A percentile compares a stretch with the other conserved stretches of the same genome.
Evolutionary conservation across 164 flowering plant species (phyloP).

Genomic region (Tetrastigma voinierianum): DNA sequence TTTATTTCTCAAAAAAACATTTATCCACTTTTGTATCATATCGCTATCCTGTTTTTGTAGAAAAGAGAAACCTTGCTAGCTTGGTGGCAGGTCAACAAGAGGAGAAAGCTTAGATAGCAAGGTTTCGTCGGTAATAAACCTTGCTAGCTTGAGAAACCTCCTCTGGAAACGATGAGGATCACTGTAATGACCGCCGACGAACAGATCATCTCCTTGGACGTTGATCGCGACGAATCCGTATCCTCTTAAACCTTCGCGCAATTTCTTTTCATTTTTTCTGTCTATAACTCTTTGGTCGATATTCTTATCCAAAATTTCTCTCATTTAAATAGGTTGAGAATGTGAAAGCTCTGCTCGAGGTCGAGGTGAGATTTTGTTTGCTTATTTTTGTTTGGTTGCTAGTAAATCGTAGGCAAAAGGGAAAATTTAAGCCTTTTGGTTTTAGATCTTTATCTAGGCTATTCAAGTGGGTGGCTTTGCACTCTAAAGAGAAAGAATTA

Average conservation of each 20-base stretch:
- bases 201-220: constrained; percentile 75
- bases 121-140: too few species aligned
- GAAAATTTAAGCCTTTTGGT: neutral
- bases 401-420: neutral
- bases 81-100: too few species aligned
- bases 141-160: too few species aligned
- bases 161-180: constrained; percentile 61
- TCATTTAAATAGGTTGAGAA: constrained; percentile 68
- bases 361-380: constrained; percentile 59
- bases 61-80: too few species aligned
- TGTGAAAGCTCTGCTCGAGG: constrained; percentile 91
- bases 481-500: neutral
- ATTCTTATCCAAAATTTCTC: neutral
- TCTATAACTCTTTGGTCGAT: constrained; percentile 3
- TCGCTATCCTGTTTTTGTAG: too few species aligned
- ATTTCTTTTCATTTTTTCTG: neutral
- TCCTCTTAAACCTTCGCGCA: constrained; percentile 13
- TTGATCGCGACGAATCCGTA: constrained; percentile 86
- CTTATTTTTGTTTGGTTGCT: neutral
- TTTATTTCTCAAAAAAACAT: too few species aligned
- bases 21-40: too few species aligned
- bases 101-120: too few species aligned
- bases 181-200: constrained; percentile 90
- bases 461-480: too few species aligned
- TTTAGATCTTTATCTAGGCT: too few species aligned